phyloP scores from a whole-genome alignment of 1,284 basidiomycete genomes.

The Lignosus rhinocerotis region DNA sequence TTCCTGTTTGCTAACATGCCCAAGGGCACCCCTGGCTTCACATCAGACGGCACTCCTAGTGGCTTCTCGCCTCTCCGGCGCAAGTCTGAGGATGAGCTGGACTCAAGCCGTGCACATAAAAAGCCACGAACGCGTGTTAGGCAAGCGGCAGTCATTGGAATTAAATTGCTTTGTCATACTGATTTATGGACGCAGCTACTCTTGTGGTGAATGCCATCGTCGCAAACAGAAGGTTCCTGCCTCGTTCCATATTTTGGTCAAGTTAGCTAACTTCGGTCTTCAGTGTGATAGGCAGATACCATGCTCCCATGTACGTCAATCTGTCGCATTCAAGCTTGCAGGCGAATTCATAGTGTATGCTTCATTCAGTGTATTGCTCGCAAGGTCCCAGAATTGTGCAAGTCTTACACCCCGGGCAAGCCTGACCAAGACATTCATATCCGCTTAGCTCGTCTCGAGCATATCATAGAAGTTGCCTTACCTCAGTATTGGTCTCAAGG shows the following conservation, averaged over 20 bases:
- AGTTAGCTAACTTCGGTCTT: conserved; percentile 1
- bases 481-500: conserved; percentile 62
- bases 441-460: conserved; percentile 71
- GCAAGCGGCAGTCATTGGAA: conserved; percentile 36
- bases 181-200: conserved; percentile 53
- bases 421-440: conserved; percentile 76
- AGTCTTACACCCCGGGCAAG: conserved; percentile 83
- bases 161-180: neutral
- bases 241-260: conserved; percentile 4
- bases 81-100: conserved; percentile 61
- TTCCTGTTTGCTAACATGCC: conserved; percentile 24
- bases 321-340: conserved; percentile 15
- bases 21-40: conserved; percentile 24
- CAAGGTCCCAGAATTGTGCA: conserved; percentile 82
- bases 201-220: conserved; percentile 84
- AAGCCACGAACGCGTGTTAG: conserved; percentile 77
- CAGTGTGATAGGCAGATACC: conserved; percentile 82
- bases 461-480: conserved; percentile 74
- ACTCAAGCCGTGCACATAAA: conserved; percentile 49
- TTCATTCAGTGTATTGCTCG: conserved; percentile 67
- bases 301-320: conserved; percentile 68
- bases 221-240: conserved; percentile 73
- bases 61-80: conserved; percentile 41
- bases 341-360: conserved; percentile 1
- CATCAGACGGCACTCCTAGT: conserved; percentile 19